phyloP scores from a whole-genome alignment of 2,329 filamentous ascomycete species.

The Cladosporium oxysporum region DNA sequence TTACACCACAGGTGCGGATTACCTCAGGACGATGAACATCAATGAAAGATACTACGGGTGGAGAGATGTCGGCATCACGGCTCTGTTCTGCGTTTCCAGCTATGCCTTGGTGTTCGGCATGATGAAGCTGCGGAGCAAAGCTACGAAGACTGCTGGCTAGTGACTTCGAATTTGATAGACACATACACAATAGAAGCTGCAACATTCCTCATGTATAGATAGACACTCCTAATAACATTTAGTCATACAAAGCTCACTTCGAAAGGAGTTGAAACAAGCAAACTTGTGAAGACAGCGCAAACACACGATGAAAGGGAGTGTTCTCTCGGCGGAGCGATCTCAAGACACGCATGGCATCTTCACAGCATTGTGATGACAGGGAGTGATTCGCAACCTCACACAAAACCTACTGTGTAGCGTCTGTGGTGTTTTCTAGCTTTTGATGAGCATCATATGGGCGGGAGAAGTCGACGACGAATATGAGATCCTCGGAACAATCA shows the following conservation, averaged over 20 bases:
- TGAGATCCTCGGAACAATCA: not conserved
- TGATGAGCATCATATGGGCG: not conserved
- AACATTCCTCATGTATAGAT: not conserved
- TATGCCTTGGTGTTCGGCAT: conserved; percentile 24
- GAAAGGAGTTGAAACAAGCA: not conserved
- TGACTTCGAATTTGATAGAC: not conserved
- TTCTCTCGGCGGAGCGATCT: not conserved
- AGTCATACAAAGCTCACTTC: not conserved
- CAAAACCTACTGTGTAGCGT: not conserved
- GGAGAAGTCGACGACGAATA: not conserved
- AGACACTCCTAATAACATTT: not conserved
- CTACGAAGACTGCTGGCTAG: conserved; percentile 13
- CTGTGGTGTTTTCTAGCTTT: not conserved
- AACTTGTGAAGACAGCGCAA: not conserved
- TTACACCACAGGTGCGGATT: conserved; percentile 60
- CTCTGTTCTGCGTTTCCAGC: conserved; percentile 46
- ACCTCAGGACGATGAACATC: conserved; percentile 61
- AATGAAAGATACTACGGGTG: conserved; percentile 64
- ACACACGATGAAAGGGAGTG: not conserved
- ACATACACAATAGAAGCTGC: not conserved
- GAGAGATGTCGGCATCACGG: conserved; percentile 64
- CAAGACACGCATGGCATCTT: not conserved
- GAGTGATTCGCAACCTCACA: not conserved
- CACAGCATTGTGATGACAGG: not conserved
- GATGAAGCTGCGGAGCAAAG: conserved; percentile 37